A percentile compares a stretch with the other conserved stretches of the same genome.
phyloP scores from a whole-genome alignment of 768 basidiomycete species.

The Auriscalpium vulgare region DNA sequence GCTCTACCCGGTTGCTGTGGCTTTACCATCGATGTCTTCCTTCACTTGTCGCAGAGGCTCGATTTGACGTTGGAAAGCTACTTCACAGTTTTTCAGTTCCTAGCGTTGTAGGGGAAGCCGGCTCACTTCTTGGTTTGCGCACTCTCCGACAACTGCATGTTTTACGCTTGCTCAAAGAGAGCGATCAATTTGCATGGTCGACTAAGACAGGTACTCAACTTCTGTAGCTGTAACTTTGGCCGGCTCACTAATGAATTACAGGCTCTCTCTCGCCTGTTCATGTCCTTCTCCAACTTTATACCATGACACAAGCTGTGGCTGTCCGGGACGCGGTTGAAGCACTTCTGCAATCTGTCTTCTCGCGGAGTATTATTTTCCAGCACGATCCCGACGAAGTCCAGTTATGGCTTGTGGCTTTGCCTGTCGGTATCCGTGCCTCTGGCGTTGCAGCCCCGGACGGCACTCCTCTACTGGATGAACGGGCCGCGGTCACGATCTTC shows the following conservation, averaged over 20 bases:
- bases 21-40: slow-evolving; percentile 80
- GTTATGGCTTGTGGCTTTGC: slow-evolving; percentile 68
- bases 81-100: slow-evolving; percentile 39
- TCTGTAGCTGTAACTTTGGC: not conserved
- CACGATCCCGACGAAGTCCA: slow-evolving; percentile 63
- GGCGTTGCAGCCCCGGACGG: slow-evolving; percentile 43
- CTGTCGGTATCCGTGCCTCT: slow-evolving; percentile 31
- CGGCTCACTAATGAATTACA: not conserved
- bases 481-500: slow-evolving; percentile 51
- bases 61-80: slow-evolving; percentile 83
- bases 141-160: slow-evolving; percentile 72
- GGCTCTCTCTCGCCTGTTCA: slow-evolving; percentile 53
- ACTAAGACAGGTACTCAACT: slow-evolving; percentile 51
- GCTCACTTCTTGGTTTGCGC: slow-evolving; percentile 32
- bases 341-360: slow-evolving; percentile 60
- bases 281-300: slow-evolving; percentile 61
- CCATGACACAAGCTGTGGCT: slow-evolving; percentile 39
- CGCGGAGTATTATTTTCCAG: slow-evolving; percentile 71
- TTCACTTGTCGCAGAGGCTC: slow-evolving; percentile 62
- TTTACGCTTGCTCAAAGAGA: slow-evolving; percentile 62
- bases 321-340: slow-evolving; percentile 42
- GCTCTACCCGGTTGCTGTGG: slow-evolving; percentile 73
- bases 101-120: not conserved
- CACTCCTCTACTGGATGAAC: slow-evolving; percentile 45
- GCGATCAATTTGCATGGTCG: slow-evolving; percentile 74